A percentile compares a stretch with the other conserved stretches of the same genome.
Evolutionary conservation across 352 stramenopile genomes (phyloP).

Genomic region (Phytophthora ohioensis): DNA sequence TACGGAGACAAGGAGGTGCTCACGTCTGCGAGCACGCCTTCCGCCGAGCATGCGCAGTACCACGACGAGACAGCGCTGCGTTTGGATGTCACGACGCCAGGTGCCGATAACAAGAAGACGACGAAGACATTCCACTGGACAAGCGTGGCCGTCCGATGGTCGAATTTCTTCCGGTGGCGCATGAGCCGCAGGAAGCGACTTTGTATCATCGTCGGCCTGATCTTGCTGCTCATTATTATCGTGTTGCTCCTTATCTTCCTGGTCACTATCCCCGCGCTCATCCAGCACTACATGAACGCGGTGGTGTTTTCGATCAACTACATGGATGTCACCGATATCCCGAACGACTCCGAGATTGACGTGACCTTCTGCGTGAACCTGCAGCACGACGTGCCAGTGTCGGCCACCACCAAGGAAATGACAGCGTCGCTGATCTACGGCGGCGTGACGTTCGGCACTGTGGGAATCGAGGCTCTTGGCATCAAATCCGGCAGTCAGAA

Average conservation of each 20-base stretch:
- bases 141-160: slow-evolving; percentile 34
- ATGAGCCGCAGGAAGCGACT: slow-evolving; percentile 55
- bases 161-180: slow-evolving; percentile 58
- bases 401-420: slow-evolving; percentile 53
- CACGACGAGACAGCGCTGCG: slow-evolving; percentile 24
- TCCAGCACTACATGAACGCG: slow-evolving; percentile 65
- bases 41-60: slow-evolving; percentile 31
- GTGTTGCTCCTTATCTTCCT: slow-evolving; percentile 67
- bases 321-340: slow-evolving; percentile 62
- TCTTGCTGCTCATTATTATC: slow-evolving; percentile 50
- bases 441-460: slow-evolving; percentile 46
- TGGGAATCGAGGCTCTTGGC: slow-evolving; percentile 54
- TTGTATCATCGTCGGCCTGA: slow-evolving; percentile 39
- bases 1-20: slow-evolving; percentile 38
- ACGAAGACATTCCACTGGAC: slow-evolving; percentile 23
- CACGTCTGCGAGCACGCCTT: slow-evolving; percentile 27
- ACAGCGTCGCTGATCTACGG: slow-evolving; percentile 49
- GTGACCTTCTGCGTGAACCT: slow-evolving; percentile 66
- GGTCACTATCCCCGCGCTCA: slow-evolving; percentile 54
- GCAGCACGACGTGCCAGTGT: slow-evolving; percentile 47
- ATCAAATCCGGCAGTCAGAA: slow-evolving; percentile 52
- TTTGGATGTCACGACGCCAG: slow-evolving; percentile 28
- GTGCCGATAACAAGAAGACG: slow-evolving; percentile 29
- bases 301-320: slow-evolving; percentile 68
- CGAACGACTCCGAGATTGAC: slow-evolving; percentile 46